Evolutionary conservation across 2,329 filamentous ascomycete genomes (phyloP).

Genomic region (Xylariaceae sp.): DNA sequence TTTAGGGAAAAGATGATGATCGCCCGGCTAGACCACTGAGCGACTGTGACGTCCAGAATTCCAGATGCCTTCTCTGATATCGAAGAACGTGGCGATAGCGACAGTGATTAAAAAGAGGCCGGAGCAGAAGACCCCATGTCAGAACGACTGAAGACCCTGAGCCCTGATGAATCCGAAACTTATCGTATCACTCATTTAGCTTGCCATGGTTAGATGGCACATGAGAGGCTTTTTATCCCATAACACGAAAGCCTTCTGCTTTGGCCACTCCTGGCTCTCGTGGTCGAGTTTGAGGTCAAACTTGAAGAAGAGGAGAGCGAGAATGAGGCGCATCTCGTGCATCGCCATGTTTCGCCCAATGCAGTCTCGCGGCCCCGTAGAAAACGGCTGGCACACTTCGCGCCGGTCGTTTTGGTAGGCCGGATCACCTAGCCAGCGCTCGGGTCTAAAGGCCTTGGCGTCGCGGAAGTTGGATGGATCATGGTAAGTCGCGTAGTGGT

Average conservation of each 20-base stretch:
- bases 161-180: too few relatives aligned
- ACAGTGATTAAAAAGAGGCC: too few relatives aligned
- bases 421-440: constrained; percentile 10
- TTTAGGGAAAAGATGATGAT: too few relatives aligned
- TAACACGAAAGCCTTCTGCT: constrained; percentile 9
- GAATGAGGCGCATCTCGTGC: constrained; percentile 11
- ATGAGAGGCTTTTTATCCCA: constrained; percentile 9
- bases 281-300: constrained; percentile 13
- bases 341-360: constrained; percentile 7
- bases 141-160: too few relatives aligned
- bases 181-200: too few relatives aligned
- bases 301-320: constrained; percentile 4
- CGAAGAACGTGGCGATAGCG: too few relatives aligned
- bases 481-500: background rate
- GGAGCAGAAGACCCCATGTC: too few relatives aligned
- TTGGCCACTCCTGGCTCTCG: constrained; percentile 6
- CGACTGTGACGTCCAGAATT: too few relatives aligned
- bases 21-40: too few relatives aligned
- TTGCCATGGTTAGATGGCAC: background rate
- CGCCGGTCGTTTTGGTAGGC: constrained; percentile 7
- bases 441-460: constrained; percentile 8
- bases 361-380: constrained; percentile 6
- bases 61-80: too few relatives aligned
- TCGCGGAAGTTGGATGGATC: constrained; percentile 3
- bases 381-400: constrained; percentile 10